Evolutionary conservation across 2,329 filamentous ascomycete species (phyloP).

Genomic region (Talaromyces piceae): DNA sequence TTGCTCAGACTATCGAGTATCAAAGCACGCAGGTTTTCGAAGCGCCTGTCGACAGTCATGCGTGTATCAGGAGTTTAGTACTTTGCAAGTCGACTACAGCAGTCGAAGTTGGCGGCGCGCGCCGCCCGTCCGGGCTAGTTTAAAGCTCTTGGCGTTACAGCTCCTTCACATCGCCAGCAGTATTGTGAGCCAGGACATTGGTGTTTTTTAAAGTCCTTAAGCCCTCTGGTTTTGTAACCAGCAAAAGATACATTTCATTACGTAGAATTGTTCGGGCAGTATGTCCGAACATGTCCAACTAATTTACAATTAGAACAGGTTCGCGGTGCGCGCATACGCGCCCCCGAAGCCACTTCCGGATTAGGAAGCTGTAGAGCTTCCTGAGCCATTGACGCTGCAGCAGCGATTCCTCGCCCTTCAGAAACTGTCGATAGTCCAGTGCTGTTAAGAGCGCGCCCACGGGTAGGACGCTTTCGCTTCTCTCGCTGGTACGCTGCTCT

Average conservation of each 20-base stretch:
- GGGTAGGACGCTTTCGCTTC: neutral
- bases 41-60: no score
- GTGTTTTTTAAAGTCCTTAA: no score
- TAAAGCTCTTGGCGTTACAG: neutral
- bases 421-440: neutral
- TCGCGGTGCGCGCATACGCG: neutral
- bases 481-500: neutral
- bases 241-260: no score
- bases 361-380: neutral
- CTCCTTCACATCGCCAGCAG: no score
- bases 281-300: neutral
- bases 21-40: no score
- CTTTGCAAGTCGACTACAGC: no score
- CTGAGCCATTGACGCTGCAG: neutral
- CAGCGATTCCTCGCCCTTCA: neutral
- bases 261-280: neutral
- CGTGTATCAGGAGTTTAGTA: no score
- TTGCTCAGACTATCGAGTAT: no score
- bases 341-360: neutral
- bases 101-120: no score
- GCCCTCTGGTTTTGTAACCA: no score
- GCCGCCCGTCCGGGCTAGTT: no score
- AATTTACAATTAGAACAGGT: slow-evolving; percentile 1
- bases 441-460: neutral
- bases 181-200: no score